Conservation (phyloP, 2,329 filamentous ascomycete genomes). For the Fusarium guadeloupense region DNA sequence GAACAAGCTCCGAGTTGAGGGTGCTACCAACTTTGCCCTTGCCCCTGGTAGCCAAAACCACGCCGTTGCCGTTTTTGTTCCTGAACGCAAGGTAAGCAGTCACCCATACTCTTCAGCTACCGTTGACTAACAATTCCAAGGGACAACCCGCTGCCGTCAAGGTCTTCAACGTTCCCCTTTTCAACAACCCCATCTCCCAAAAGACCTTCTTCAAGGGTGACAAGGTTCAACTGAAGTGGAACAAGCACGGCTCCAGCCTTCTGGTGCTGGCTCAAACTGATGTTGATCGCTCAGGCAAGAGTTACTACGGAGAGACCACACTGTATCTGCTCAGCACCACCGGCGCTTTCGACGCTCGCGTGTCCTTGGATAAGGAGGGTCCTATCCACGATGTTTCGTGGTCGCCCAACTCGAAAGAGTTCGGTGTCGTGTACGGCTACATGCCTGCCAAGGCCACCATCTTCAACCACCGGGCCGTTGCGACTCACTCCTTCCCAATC, state of each 20-base stretch:
- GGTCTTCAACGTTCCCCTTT: constrained; percentile 92
- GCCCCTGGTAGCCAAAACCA: constrained; percentile 85
- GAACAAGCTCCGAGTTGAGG: constrained; percentile 95
- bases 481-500: constrained; percentile 85
- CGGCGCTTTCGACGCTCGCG: constrained; percentile 89
- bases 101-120: background rate
- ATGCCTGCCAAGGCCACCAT: constrained; percentile 99
- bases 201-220: constrained; percentile 99
- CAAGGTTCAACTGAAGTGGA: constrained; percentile 99
- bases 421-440: constrained; percentile 96
- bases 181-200: constrained; percentile 83
- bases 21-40: constrained; percentile 87
- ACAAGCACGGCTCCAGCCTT: constrained; percentile 86
- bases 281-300: constrained; percentile 98
- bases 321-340: constrained; percentile 94
- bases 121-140: constrained; percentile 56
- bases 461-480: constrained; percentile 88
- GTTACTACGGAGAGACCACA: constrained; percentile 98
- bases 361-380: constrained; percentile 94
- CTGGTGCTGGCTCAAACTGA: constrained; percentile 97
- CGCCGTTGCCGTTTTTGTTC: constrained; percentile 93
- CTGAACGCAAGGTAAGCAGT: constrained; percentile 82
- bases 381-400: constrained; percentile 98
- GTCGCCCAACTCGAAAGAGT: constrained; percentile 97
- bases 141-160: constrained; percentile 94